phyloP scores from a whole-genome alignment of 768 basidiomycete genomes.

The Phlebiopsis flavidoalba region DNA sequence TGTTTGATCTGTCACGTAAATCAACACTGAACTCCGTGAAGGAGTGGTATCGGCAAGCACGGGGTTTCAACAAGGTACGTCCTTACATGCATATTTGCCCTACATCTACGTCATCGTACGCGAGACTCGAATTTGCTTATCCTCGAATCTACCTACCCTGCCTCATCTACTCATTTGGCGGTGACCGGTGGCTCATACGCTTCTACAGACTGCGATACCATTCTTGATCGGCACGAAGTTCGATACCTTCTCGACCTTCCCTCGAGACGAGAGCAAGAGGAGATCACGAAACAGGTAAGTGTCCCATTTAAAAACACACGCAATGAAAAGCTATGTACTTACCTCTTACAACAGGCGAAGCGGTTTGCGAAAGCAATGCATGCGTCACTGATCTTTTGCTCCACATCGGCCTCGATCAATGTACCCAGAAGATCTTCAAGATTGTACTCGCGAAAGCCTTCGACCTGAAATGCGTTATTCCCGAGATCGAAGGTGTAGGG shows the following conservation, averaged over 20 bases:
- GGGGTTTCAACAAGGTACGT: constrained; percentile 96
- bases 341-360: constrained; percentile 61
- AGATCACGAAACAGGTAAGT: constrained; percentile 93
- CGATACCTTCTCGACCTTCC: constrained; percentile 93
- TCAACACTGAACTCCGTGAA: constrained; percentile 97
- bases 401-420: constrained; percentile 97
- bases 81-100: too few relatives aligned
- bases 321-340: not conserved
- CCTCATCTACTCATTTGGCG: not conserved
- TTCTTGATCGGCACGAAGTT: constrained; percentile 99
- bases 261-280: constrained; percentile 97
- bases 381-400: constrained; percentile 98
- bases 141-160: not conserved
- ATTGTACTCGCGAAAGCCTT: constrained; percentile 96
- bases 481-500: constrained; percentile 95
- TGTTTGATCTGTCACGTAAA: constrained; percentile 98
- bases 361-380: constrained; percentile 99
- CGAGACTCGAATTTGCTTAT: too few relatives aligned
- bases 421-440: constrained; percentile 99
- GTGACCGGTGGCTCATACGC: not conserved
- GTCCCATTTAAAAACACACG: not conserved
- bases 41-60: constrained; percentile 99
- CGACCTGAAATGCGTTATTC: constrained; percentile 97
- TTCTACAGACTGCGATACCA: constrained; percentile 86
- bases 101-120: too few relatives aligned